Evolutionary conservation across 2,329 filamentous ascomycete species (phyloP), one percentile per base, ranked within the genome.

Genomic region (Penicillium sp.): DNA sequence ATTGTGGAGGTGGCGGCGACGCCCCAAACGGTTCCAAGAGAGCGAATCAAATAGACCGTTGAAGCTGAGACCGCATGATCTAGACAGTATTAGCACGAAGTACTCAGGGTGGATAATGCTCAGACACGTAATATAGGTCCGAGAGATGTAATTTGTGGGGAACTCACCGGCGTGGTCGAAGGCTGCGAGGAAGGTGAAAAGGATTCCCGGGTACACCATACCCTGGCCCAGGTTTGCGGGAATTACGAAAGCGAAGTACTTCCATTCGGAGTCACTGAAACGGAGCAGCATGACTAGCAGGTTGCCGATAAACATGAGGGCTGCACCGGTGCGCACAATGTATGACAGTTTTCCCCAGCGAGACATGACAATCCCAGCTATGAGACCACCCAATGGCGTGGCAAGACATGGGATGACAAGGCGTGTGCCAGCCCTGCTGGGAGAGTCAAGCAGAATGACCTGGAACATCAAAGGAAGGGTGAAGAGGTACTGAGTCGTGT

Each of bases 41-140:
- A 87, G 24, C 85, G 80, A 41, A 88, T 79, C 18, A 88, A 77
- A 65, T 88, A 88, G 6, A 86, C 81, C 0, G 81, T 85, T 1
- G 83, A 87, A 2, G 84, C 79, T 0, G 81, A 82, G 1, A 87
- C 83, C 10, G 84, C 83, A 61, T 87, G 83, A 48, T 87, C 84
- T 85, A 36, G 11, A 45, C 24, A 32, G 31, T 11, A 7, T 44
- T 38, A 36, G 27, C 45, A 45, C 9, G 9, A 38, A 16, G 3
- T 3, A 4, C 18, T 24, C 14, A 9, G 27, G 8, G 24, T 27
- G 24, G 24, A 27, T 8, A 5, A 27, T 6, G 5, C 24, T 4
- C 8, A 27, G 7, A 27, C 8, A 27, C 8, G 24, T 27, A 13
- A 4, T 13, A 40, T 32, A 1, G 7, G 10, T 1, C 32, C 11